Base-by-base conservation (phyloP, 2,329 filamentous ascomycete genomes). In the Colletotrichum kahawae region DNA sequence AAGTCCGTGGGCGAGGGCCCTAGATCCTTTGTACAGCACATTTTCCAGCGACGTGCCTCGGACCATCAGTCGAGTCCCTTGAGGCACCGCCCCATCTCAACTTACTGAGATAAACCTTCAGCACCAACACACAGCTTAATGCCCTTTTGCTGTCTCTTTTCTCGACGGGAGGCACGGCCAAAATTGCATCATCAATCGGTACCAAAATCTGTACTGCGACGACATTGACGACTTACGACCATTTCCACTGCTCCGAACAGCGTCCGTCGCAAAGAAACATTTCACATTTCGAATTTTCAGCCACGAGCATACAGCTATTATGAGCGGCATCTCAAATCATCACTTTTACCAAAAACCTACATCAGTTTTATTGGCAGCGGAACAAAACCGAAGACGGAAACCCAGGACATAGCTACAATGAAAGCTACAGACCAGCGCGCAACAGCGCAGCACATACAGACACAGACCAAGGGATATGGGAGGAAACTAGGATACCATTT, bases 31-130 rank as follows among this genome's bases (percentile, higher is more conserved):
- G 81, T 87, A 77, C 82, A 83, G 66, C 83, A 84, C 65, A 79
- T 88, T 67, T 84, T 87, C 72, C 81, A 85, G 48, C 85, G 86
- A 70, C 84, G 85, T 51, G 80, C 84, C 48, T 86, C 85, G 29
- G 83, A 85, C 62, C 83, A 85, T 66, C 77, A 79, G 63, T 78
- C 82, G 21, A 86, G 84, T 63, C 82, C 85, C 54, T 77, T 86
- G 63, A 83, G 83, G 68, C 81, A 84, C 38, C 84, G 79, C 56
- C 78, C 81, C 36, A 79, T 87, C 33, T 80, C 82, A 27, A 82
- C 84, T 18, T 86, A 84, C 71, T 88, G 77, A 80, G 33, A 57
- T 16, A 14, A 14, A 16, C 8, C 13, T 38, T 27, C 24, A 14
- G 24, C 51, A 51, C 29, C 5, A 27, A 34, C 14, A 34, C n/a